Conservation (phyloP, 495 filamentous ascomycete species). For the Neurospora discreta region DNA sequence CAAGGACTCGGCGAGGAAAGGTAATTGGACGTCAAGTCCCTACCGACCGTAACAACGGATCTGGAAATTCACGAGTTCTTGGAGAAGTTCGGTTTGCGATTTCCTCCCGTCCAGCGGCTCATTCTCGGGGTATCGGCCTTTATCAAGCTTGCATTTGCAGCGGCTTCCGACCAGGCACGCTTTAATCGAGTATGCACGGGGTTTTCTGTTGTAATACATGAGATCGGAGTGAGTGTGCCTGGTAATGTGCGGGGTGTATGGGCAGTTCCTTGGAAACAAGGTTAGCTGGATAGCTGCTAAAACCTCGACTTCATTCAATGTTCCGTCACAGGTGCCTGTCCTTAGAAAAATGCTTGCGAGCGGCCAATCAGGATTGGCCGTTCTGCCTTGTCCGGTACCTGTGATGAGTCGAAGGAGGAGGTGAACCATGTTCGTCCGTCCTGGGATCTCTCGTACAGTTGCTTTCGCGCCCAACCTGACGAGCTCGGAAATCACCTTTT, state of each 20-base stretch:
- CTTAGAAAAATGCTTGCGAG: neutral
- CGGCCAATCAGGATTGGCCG: neutral
- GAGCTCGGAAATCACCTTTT: neutral
- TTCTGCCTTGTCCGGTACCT: neutral
- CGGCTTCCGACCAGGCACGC: neutral
- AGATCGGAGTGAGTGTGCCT: neutral
- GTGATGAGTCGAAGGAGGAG: neutral
- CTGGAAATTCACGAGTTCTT: neutral
- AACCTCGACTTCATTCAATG: neutral
- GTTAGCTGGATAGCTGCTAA: neutral
- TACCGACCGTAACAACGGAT: neutral
- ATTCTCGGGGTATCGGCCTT: neutral
- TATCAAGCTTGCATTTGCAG: neutral
- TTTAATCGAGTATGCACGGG: neutral
- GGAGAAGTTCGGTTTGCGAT: neutral
- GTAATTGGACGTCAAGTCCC: neutral
- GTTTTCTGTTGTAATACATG: neutral
- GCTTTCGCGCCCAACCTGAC: neutral
- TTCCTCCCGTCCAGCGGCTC: neutral
- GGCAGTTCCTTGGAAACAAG: neutral
- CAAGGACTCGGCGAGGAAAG: neutral
- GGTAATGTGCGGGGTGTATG: neutral
- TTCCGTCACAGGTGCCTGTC: neutral
- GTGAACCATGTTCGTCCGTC: neutral
- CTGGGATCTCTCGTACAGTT: neutral